Evolutionary conservation across 768 basidiomycete species (phyloP).

Genomic region (Multifurca ochricompacta): DNA sequence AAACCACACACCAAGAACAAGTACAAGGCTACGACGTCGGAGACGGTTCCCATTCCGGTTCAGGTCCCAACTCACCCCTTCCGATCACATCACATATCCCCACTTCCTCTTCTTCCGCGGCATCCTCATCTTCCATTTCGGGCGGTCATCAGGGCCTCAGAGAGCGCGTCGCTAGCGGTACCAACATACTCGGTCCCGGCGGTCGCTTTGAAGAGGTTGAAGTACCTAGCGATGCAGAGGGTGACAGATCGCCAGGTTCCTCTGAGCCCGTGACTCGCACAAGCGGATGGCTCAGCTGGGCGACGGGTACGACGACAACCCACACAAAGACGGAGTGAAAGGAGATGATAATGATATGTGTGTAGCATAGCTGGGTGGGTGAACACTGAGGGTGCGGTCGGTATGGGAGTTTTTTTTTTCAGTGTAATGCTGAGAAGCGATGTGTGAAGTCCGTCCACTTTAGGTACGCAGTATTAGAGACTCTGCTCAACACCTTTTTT

Average conservation of each 20-base stretch:
- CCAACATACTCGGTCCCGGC: constrained; percentile 23
- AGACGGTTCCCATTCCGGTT: constrained; percentile 3
- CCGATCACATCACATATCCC: no score
- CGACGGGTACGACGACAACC: neutral
- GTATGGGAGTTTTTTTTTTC: neutral
- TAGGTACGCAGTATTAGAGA: no score
- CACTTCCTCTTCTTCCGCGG: no score
- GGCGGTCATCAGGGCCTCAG: no score
- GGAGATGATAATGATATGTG: no score
- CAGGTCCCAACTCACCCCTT: no score
- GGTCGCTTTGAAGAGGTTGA: constrained; percentile 60
- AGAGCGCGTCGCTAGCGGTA: constrained; percentile 7
- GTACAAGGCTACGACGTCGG: constrained; percentile 15
- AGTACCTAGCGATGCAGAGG: constrained; percentile 64
- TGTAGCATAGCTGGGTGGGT: no score
- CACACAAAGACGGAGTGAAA: constrained; percentile 11
- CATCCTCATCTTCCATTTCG: no score
- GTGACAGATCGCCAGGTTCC: constrained; percentile 29
- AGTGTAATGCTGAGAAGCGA: neutral
- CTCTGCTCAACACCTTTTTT: no score
- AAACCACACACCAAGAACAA: neutral
- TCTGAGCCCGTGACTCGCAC: neutral
- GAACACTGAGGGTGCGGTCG: neutral
- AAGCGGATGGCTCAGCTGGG: constrained; percentile 21
- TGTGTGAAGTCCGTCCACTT: no score